Percentiles rank a stretch among this genome's conserved stretches.
These are phyloP conservation scores for Fraxinus platypoda DNA, from an alignment of 305 asterid genomes.

Conservation along the genomic window DNA sequence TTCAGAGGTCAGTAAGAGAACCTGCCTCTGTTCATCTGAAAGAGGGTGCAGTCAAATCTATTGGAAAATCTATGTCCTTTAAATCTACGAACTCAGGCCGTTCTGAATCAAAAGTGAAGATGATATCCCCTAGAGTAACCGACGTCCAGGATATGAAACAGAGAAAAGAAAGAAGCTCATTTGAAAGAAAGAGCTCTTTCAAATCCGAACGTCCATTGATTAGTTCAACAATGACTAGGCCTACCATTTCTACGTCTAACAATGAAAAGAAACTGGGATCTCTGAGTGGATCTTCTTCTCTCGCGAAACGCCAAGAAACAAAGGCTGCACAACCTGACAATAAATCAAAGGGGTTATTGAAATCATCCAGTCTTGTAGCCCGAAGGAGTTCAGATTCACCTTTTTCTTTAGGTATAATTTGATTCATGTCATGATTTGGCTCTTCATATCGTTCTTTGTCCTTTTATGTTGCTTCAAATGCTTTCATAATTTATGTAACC, in stretches of 20 bases:
- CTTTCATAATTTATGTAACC: slow-evolving; percentile 27
- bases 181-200: slow-evolving; percentile 66
- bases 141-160: slow-evolving; percentile 50
- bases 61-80: slow-evolving; percentile 73
- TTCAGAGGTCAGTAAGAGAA: slow-evolving; percentile 60
- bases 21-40: slow-evolving; percentile 46
- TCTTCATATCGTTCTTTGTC: slow-evolving; percentile 4
- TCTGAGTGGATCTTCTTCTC: slow-evolving; percentile 46
- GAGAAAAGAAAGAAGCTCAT: slow-evolving; percentile 51
- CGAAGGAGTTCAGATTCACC: slow-evolving; percentile 46
- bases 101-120: slow-evolving; percentile 66
- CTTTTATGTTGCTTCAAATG: slow-evolving; percentile 17
- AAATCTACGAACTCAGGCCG: slow-evolving; percentile 52
- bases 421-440: slow-evolving; percentile 23
- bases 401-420: slow-evolving; percentile 47
- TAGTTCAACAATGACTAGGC: slow-evolving; percentile 33
- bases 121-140: slow-evolving; percentile 64
- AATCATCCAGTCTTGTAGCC: slow-evolving; percentile 59
- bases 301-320: slow-evolving; percentile 38
- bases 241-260: slow-evolving; percentile 46
- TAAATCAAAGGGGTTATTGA: slow-evolving; percentile 46
- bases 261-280: slow-evolving; percentile 45
- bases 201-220: slow-evolving; percentile 46
- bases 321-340: slow-evolving; percentile 48
- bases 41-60: slow-evolving; percentile 56